phyloP scores from a whole-genome alignment of 164 flowering plant genomes.

The Dillenia suffruticosa region DNA sequence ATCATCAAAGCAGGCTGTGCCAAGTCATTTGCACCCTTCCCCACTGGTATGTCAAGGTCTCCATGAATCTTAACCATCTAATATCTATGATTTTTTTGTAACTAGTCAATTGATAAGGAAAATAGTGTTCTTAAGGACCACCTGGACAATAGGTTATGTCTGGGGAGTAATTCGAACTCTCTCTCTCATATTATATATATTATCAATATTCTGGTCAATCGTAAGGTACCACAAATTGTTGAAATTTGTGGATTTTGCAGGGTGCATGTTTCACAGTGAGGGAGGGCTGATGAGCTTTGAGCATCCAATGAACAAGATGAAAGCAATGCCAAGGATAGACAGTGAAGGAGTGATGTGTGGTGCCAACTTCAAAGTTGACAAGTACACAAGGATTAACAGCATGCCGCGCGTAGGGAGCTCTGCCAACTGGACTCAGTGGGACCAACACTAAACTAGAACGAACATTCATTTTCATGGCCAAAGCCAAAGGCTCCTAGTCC shows the following conservation, averaged over 20 bases:
- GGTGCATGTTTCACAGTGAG: constrained; percentile 89
- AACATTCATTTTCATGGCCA: too few relatives aligned
- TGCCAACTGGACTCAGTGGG: constrained; percentile 64
- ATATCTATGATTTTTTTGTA: too few relatives aligned
- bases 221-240: too few relatives aligned
- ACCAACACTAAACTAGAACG: constrained; percentile 5
- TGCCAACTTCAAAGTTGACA: constrained; percentile 84
- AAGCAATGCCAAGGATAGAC: constrained; percentile 86
- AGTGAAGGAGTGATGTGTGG: constrained; percentile 93
- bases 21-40: constrained; percentile 93
- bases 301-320: constrained; percentile 92
- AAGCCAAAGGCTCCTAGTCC: too few relatives aligned
- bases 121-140: too few relatives aligned
- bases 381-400: constrained; percentile 51
- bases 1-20: constrained; percentile 80
- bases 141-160: too few relatives aligned
- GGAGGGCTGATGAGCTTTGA: constrained; percentile 90
- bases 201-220: too few relatives aligned
- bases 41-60: constrained; percentile 44
- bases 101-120: too few relatives aligned
- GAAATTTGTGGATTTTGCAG: constrained; percentile 24
- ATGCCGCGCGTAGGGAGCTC: constrained; percentile 86
- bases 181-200: too few relatives aligned
- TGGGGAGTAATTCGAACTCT: too few relatives aligned
- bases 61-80: too few relatives aligned